phyloP scores from a whole-genome alignment of 176 grass and related monocot species.

The Oryza rufipogon region DNA sequence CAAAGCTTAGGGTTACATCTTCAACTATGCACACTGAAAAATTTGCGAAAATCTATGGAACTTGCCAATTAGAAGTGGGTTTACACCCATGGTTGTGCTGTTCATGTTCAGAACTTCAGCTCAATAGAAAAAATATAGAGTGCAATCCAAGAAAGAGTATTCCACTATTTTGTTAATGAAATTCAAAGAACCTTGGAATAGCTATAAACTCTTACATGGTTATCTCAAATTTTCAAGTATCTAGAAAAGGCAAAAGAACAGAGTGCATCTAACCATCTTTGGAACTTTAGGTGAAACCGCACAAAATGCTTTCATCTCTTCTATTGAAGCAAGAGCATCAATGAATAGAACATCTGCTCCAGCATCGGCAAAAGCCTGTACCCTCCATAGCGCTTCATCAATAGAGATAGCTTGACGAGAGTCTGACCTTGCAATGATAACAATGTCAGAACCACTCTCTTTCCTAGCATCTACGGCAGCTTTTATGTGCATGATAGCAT shows the following conservation, averaged over 20 bases:
- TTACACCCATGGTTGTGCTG: background rate
- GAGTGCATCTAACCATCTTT: constrained; percentile 75
- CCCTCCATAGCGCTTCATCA: constrained; percentile 89
- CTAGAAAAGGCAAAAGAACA: constrained; percentile 1
- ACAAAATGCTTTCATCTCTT: constrained; percentile 92
- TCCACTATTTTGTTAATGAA: background rate
- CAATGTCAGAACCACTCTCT: constrained; percentile 93
- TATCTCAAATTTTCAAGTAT: constrained; percentile 17
- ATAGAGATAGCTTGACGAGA: constrained; percentile 84
- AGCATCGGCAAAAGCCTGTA: constrained; percentile 87
- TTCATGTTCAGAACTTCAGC: background rate
- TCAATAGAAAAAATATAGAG: background rate
- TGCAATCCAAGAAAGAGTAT: background rate
- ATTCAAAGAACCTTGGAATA: constrained; percentile 20
- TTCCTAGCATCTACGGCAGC: constrained; percentile 85
- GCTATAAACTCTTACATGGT: constrained; percentile 3
- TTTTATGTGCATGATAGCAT: constrained; percentile 87
- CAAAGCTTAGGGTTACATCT: background rate
- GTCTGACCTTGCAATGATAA: constrained; percentile 87
- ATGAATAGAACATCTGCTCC: constrained; percentile 95
- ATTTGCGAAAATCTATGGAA: constrained; percentile 3
- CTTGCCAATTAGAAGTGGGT: background rate
- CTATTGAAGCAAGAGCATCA: constrained; percentile 84
- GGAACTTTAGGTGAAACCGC: constrained; percentile 72
- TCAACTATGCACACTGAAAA: background rate